Percentiles rank a stretch among this genome's conserved stretches.
Evolutionary conservation across 352 stramenopile species (phyloP).

Genomic region (Globisporangium cylindrosporum): DNA sequence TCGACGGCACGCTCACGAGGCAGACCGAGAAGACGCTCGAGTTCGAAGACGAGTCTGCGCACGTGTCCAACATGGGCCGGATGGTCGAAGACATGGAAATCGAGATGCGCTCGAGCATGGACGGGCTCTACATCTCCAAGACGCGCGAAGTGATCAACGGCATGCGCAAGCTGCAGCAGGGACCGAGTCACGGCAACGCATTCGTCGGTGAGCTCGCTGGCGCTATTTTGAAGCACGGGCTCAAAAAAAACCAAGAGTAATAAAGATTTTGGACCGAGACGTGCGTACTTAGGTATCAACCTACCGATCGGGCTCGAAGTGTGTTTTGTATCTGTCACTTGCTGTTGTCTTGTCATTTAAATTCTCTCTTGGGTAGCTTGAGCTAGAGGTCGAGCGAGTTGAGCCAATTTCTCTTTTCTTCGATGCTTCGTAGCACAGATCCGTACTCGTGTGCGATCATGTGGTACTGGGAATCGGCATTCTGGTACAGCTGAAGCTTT

Average conservation of each 20-base stretch:
- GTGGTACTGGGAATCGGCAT: constrained; percentile 32
- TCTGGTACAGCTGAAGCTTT: constrained; percentile 36
- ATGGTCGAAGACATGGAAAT: constrained; percentile 97
- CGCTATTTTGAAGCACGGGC: constrained; percentile 70
- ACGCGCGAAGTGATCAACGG: constrained; percentile 92
- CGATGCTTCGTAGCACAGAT: constrained; percentile 28
- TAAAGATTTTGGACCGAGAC: constrained; percentile 1
- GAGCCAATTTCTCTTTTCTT: constrained; percentile 43
- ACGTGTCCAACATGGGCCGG: constrained; percentile 94
- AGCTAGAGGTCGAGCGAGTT: constrained; percentile 36
- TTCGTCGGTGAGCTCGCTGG: constrained; percentile 78
- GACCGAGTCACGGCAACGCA: constrained; percentile 44
- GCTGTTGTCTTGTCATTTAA: not conserved
- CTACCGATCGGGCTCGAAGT: constrained; percentile 4
- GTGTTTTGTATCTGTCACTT: constrained; percentile 17
- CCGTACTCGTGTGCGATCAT: constrained; percentile 35
- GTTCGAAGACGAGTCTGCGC: constrained; percentile 75
- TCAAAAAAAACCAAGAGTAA: constrained; percentile 40
- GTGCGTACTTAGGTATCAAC: not conserved
- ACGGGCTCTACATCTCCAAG: constrained; percentile 94
- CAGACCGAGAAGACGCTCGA: constrained; percentile 71
- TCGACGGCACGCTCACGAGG: constrained; percentile 89
- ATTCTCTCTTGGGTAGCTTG: not conserved
- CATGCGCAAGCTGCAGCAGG: constrained; percentile 86
- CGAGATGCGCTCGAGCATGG: constrained; percentile 90